Percentiles rank a stretch among this genome's conserved stretches.
These are phyloP conservation scores for Cercophora newfieldiana DNA, from an alignment of 495 filamentous ascomycete genomes.

Conservation along the genomic window DNA sequence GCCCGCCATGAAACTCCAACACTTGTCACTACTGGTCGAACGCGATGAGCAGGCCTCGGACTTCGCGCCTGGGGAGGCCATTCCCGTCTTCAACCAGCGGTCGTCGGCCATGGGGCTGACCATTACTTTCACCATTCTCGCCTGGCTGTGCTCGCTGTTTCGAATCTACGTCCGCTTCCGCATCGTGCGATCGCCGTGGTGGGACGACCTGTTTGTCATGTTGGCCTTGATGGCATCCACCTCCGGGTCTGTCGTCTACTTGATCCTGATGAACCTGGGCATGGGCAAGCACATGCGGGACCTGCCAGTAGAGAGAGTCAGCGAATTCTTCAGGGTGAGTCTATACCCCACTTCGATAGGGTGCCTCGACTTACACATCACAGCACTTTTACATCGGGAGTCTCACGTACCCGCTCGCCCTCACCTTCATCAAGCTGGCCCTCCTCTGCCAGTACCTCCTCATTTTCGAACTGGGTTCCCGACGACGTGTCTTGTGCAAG, in stretches of 20 bases:
- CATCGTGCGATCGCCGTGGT: slow-evolving; percentile 25
- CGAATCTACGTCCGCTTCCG: slow-evolving; percentile 27
- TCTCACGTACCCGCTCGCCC: slow-evolving; percentile 24
- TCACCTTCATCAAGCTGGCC: slow-evolving; percentile 34
- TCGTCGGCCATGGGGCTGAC: background rate
- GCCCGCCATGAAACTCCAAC: background rate
- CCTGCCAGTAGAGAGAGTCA: background rate
- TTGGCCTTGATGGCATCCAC: slow-evolving; percentile 23
- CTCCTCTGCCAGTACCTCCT: slow-evolving; percentile 36
- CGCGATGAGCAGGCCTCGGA: slow-evolving; percentile 4
- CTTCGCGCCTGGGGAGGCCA: background rate
- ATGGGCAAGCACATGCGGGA: background rate
- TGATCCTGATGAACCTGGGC: slow-evolving; percentile 9
- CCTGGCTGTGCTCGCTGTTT: slow-evolving; percentile 25
- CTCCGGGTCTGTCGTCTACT: background rate
- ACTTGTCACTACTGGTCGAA: background rate
- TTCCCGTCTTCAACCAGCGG: slow-evolving; percentile 11
- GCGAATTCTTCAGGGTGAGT: slow-evolving; percentile 13
- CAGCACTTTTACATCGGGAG: slow-evolving; percentile 31
- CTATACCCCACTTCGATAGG: background rate
- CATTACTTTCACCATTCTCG: slow-evolving; percentile 12
- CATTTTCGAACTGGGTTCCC: slow-evolving; percentile 22
- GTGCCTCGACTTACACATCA: slow-evolving; percentile 1
- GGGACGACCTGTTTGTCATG: slow-evolving; percentile 32
- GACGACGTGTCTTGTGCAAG: slow-evolving; percentile 17